Percentiles rank a stretch among this genome's conserved stretches.
Conservation (phyloP, 495 filamentous ascomycete species). For the Xylaria cubensis region DNA sequence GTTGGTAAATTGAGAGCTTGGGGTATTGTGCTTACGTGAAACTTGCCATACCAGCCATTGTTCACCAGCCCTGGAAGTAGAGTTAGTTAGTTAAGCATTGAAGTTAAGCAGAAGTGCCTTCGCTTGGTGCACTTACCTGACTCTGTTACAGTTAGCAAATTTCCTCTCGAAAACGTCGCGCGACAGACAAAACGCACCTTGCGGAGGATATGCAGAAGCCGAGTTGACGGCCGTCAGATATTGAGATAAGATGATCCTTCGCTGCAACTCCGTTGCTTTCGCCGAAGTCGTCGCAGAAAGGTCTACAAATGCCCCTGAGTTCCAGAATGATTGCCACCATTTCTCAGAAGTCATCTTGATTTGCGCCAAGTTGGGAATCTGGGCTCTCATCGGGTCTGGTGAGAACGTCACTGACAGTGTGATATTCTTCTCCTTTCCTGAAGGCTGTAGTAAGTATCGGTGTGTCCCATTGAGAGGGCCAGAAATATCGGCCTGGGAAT, state of each 20-base stretch:
- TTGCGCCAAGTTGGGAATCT: constrained; percentile 16
- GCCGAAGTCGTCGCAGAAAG: constrained; percentile 45
- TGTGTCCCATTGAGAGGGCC: constrained; percentile 47
- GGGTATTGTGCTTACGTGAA: constrained; percentile 42
- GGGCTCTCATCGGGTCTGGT: constrained; percentile 22
- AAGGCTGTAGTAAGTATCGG: constrained; percentile 50
- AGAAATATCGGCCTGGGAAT: constrained; percentile 42
- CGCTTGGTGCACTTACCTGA: constrained; percentile 36
- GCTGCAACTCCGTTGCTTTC: constrained; percentile 56
- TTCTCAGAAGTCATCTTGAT: constrained; percentile 26
- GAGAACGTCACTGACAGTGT: constrained; percentile 46
- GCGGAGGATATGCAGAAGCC: constrained; percentile 45
- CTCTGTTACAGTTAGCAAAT: constrained; percentile 33
- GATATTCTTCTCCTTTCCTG: constrained; percentile 27
- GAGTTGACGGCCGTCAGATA: constrained; percentile 59
- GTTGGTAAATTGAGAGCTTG: not conserved
- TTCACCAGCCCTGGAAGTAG: constrained; percentile 53
- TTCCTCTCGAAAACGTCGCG: not conserved
- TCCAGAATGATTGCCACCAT: constrained; percentile 56
- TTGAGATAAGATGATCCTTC: constrained; percentile 58
- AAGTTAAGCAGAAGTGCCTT: not conserved
- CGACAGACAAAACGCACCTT: constrained; percentile 33
- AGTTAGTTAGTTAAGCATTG: constrained; percentile 2
- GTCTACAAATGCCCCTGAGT: constrained; percentile 55
- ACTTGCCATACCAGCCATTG: constrained; percentile 62